Base-by-base conservation (phyloP, 2,329 filamentous ascomycete species). In the Epichloe festucae region DNA sequence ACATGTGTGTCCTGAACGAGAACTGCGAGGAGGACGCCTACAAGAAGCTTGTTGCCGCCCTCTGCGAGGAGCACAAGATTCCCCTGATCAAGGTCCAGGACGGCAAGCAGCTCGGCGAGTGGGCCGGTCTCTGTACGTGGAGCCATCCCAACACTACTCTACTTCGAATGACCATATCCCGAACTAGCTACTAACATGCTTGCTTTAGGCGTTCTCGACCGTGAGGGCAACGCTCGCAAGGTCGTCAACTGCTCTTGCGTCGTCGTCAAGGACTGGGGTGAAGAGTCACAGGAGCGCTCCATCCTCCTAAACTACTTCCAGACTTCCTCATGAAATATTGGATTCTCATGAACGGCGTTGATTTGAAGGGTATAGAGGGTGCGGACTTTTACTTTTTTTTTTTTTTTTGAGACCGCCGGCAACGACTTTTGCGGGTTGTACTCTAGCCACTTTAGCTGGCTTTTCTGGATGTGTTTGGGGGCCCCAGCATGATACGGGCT, bases 191-290 rank as follows among this genome's bases (percentile, higher is more conserved):
- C 68, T 72, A 67, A 70, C 57, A 52, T 15, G 44, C 15, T 44
- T 48, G 48, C n/a, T 49, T 53, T 51, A 96, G 91, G 91, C 78
- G 90, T 96, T 65, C 84, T 98, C 67, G 93, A 98, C 80, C 91
- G 93, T 70, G 93, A 98, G 78, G 93, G 93, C 67, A 98, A 98
- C 77, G 89, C 93, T 68, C 88, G 93, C 77, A 98, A 98, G 86
- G 91, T 98, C 64, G 93, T 98, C 79, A 98, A 98, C 87, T 98
- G 93, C 89, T 97, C 91, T 70, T 97, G 93, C 82, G 93, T 98
- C 68, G 93, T 98, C 58, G 93, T 98, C 69, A 91, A 93, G 81
- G 90, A 98, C 76, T 98, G 93, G 93, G 93, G 93, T 82, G 93
- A 97, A 84, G 93, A 98, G 81, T 94, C 87, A 63, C 90, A 95